Evolutionary conservation across 164 flowering plant genomes (phyloP).

Genomic region (Nymphaea colorata): DNA sequence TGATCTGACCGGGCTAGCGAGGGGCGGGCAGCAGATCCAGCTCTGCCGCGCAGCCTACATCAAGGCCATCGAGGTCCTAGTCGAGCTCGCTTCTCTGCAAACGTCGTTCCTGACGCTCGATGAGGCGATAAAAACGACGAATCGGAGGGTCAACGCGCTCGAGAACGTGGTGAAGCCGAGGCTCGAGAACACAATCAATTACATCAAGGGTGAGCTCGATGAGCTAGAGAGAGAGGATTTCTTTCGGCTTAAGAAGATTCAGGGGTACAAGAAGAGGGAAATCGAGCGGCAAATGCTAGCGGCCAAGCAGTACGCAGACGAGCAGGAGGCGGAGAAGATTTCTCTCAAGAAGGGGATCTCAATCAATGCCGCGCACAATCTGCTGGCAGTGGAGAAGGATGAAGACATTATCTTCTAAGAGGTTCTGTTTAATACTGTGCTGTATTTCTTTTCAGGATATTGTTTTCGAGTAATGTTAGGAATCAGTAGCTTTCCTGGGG

Average conservation of each 20-base stretch:
- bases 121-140: slow-evolving; percentile 91
- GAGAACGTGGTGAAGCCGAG: slow-evolving; percentile 96
- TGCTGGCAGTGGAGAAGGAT: slow-evolving; percentile 50
- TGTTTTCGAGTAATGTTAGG: too few species aligned
- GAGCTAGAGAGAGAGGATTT: slow-evolving; percentile 96
- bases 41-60: slow-evolving; percentile 71
- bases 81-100: slow-evolving; percentile 93
- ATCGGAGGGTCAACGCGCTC: slow-evolving; percentile 90
- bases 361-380: slow-evolving; percentile 39
- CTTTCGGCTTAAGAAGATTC: slow-evolving; percentile 90
- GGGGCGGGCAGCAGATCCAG: slow-evolving; percentile 96
- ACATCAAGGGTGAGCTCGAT: slow-evolving; percentile 85
- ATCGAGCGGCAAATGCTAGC: slow-evolving; percentile 51
- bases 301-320: slow-evolving; percentile 54
- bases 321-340: slow-evolving; percentile 49
- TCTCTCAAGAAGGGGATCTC: slow-evolving; percentile 66
- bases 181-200: slow-evolving; percentile 71
- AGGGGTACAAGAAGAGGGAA: slow-evolving; percentile 84
- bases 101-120: slow-evolving; percentile 90
- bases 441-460: background rate
- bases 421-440: background rate
- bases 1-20: slow-evolving; percentile 81
- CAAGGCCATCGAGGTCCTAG: slow-evolving; percentile 85
- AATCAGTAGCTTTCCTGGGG: too few species aligned
- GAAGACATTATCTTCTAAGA: slow-evolving; percentile 73